phyloP scores from a whole-genome alignment of 2,329 filamentous ascomycete genomes.

The Diaporthe nobilis region DNA sequence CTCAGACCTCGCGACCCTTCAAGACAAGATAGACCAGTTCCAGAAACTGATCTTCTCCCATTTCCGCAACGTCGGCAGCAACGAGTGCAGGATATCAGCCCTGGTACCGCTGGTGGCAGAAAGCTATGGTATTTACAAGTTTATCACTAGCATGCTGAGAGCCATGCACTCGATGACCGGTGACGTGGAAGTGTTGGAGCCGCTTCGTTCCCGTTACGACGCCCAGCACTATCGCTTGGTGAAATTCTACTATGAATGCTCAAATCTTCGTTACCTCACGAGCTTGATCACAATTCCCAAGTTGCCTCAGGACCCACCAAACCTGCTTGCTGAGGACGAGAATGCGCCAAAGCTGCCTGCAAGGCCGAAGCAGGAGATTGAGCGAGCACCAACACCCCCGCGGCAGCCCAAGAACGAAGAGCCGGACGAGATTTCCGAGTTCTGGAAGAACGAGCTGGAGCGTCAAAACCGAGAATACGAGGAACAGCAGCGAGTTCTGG shows the following conservation, averaged over 20 bases:
- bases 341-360: constrained; percentile 85
- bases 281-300: constrained; percentile 97
- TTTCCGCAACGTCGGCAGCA: constrained; percentile 91
- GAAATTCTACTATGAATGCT: constrained; percentile 99
- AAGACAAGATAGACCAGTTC: constrained; percentile 98
- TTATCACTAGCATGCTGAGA: constrained; percentile 98
- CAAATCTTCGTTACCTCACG: constrained; percentile 95
- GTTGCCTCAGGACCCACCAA: constrained; percentile 93
- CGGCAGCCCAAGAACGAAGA: constrained; percentile 79
- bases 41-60: constrained; percentile 99
- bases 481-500: constrained; percentile 89
- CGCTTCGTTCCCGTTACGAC: constrained; percentile 89
- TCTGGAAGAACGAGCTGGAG: constrained; percentile 95
- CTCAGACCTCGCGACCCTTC: constrained; percentile 93
- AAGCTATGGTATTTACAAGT: constrained; percentile 99
- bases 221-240: constrained; percentile 96
- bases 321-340: constrained; percentile 87
- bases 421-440: constrained; percentile 95
- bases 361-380: constrained; percentile 82
- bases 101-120: constrained; percentile 95
- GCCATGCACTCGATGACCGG: constrained; percentile 98
- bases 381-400: constrained; percentile 77
- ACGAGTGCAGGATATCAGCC: constrained; percentile 96
- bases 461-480: constrained; percentile 96
- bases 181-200: constrained; percentile 92